Base-by-base conservation (phyloP, 352 stramenopile species). In the Thalassiosira mediterranea region DNA sequence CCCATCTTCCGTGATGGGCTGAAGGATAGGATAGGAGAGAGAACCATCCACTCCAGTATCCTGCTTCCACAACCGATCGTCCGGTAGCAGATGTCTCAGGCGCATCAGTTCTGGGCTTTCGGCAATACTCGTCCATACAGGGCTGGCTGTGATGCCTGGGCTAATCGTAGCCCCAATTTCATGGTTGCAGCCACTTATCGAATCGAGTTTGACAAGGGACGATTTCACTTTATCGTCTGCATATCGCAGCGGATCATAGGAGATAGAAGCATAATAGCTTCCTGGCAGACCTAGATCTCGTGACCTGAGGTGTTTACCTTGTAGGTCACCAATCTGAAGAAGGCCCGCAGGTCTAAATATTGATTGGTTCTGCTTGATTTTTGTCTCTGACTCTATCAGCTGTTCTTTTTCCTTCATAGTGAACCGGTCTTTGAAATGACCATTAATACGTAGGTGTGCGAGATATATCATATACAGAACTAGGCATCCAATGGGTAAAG, bases 281-380 rank as follows among this genome's bases (percentile, higher is more conserved):
- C 88, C 88, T 15, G 88, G 74, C 32, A 93, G 68, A 21, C 88
- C 86, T 38, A 89, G 70, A 17, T 93, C 86, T 54, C 60, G 53
- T 23, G 81, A 89, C 29, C 78, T 53, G 13, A 93, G 53, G 64
- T 88, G 83, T 69, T 69, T 81, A 17, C 88, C 88, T 32, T 72
- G 76, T 3, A 72, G 46, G 3, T 90, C 65, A 21, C 61, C 42
- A 52, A 91, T 53, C n/a, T 76, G 56, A 3, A 93, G 58, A 54
- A 76, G 44, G 23, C 82, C 86, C 38, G 87, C 42, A 25, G 88
- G 84, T 66, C 88, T 76, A 70, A 90, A 68, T 15, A 89, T 79
- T 10, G 38, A 60, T 73, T 88, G 76, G 29, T 87, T 81, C 42
- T 82, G 67, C 2, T 65, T 59, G 38, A 81, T 78, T 76, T 86